Evolutionary conservation across 1,284 basidiomycete species (phyloP), one percentile per base, ranked within the genome.

Genomic region (Ceratobasidium sp.): DNA sequence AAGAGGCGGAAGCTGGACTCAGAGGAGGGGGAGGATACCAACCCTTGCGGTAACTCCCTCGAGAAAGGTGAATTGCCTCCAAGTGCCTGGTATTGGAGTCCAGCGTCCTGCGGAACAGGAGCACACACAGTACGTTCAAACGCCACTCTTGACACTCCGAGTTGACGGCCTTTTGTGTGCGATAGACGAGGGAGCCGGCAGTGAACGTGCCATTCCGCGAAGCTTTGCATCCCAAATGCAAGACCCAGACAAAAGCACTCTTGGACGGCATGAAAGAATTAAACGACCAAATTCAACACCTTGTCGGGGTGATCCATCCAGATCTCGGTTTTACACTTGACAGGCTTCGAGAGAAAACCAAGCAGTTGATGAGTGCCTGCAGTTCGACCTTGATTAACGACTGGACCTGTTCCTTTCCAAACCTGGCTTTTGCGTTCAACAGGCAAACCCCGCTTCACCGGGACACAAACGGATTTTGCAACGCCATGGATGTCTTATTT

Each of bases 371-470:
- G 5, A 51, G 19, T 16, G 19, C 6, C 5, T 5, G 7, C 6
- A n/a, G 19, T 6, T 6, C 5, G 5, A 16, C 19, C 19, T 51
- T 51, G 19, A n/a, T 7, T 5, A 65, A 31, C 24, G 48, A 46
- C 24, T 65, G 63, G 63, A 65, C 43, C 3, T 49, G 63, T 46
- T 43, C 63, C 5, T 65, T 51, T n/a, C 43, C 48, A 29, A 49
- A 46, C 29, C 27, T 31, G 43, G 63, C 41, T 5, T 29, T 65
- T 2, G 63, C 24, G 11, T 19, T 65, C 24, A 65, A 65, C 48
- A 41, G 63, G 8, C 24, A n/a, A 8, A 65, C 46, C 11, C 43
- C 16, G 2, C 24, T 65, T 37, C 63, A 65, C 22, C 43, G 63
- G 11, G 63, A 65, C 29, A 51, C 43, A 3, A 27, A 37, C 3